Evolutionary conservation across 805 yeast genomes (phyloP).

Genomic region (Wickerhamiella alocasiicola): DNA sequence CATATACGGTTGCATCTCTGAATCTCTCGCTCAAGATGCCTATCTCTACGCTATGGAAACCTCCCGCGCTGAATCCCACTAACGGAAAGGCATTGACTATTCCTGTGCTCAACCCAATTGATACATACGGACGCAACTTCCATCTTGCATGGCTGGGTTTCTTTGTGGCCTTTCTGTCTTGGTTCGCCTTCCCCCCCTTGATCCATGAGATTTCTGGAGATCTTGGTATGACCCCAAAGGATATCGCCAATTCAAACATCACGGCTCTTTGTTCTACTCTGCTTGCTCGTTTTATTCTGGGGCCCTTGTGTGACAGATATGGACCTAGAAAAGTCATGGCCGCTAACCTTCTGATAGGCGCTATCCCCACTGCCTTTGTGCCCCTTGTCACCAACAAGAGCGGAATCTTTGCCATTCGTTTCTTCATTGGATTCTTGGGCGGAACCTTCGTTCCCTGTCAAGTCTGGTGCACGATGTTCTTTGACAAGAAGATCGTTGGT

Average conservation of each 20-base stretch:
- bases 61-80: constrained; percentile 14
- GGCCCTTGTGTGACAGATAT: constrained; percentile 15
- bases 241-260: constrained; percentile 15
- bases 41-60: constrained; percentile 12
- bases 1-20: too few relatives aligned
- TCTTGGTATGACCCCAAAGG: constrained; percentile 13
- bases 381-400: constrained; percentile 17
- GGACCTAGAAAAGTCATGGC: constrained; percentile 16
- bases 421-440: constrained; percentile 27
- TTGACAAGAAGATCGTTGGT: constrained; percentile 15
- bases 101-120: constrained; percentile 14
- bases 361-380: constrained; percentile 17
- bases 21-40: too few relatives aligned
- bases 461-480: constrained; percentile 14
- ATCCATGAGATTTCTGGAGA: constrained; percentile 14
- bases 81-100: constrained; percentile 15
- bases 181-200: constrained; percentile 18
- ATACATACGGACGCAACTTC: constrained; percentile 14
- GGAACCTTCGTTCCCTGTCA: constrained; percentile 17
- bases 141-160: constrained; percentile 15
- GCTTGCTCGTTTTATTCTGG: constrained; percentile 14
- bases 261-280: constrained; percentile 16
- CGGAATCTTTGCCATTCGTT: constrained; percentile 25
- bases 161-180: constrained; percentile 16
- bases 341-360: constrained; percentile 12